Conservation (phyloP, 768 basidiomycete species). For the Leccinum variicolor region DNA sequence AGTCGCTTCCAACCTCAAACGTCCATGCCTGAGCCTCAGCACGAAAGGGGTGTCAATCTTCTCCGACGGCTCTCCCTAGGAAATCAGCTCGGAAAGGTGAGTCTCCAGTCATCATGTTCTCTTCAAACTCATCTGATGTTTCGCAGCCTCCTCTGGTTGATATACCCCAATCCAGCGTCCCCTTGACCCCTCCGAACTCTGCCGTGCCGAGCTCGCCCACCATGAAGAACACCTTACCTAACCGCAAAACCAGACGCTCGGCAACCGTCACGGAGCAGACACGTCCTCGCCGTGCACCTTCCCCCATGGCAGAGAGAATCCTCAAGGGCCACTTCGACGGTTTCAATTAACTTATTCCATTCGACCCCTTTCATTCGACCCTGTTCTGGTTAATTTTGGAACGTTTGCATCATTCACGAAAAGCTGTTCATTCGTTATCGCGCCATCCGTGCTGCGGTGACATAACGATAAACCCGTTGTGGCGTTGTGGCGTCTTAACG, state of each 20-base stretch:
- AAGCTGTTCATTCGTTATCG: slow-evolving; percentile 7
- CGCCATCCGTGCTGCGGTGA: background rate
- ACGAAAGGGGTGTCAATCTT: slow-evolving; percentile 68
- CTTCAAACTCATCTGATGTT: background rate
- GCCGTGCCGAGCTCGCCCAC: slow-evolving; percentile 35
- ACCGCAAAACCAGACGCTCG: slow-evolving; percentile 48
- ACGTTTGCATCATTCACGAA: background rate
- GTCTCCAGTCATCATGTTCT: slow-evolving; percentile 15
- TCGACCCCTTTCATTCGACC: background rate
- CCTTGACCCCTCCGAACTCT: slow-evolving; percentile 50
- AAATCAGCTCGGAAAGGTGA: slow-evolving; percentile 54
- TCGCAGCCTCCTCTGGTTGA: slow-evolving; percentile 11
- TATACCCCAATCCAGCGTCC: slow-evolving; percentile 28
- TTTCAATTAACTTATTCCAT: slow-evolving; percentile 55
- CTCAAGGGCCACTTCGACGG: slow-evolving; percentile 90
- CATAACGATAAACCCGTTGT: background rate
- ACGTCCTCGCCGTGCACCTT: slow-evolving; percentile 65
- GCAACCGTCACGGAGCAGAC: slow-evolving; percentile 50
- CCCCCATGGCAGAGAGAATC: slow-evolving; percentile 89
- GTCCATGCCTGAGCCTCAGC: slow-evolving; percentile 43
- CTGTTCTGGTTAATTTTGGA: slow-evolving; percentile 1
- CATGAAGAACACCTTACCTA: slow-evolving; percentile 19
- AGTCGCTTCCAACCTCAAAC: slow-evolving; percentile 51
- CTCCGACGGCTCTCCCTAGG: slow-evolving; percentile 75
- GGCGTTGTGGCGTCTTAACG: slow-evolving; percentile 13